These are phyloP conservation scores for Leishmania guyanensis DNA, from an alignment of 208 protist genomes.

Conservation along the genomic window DNA sequence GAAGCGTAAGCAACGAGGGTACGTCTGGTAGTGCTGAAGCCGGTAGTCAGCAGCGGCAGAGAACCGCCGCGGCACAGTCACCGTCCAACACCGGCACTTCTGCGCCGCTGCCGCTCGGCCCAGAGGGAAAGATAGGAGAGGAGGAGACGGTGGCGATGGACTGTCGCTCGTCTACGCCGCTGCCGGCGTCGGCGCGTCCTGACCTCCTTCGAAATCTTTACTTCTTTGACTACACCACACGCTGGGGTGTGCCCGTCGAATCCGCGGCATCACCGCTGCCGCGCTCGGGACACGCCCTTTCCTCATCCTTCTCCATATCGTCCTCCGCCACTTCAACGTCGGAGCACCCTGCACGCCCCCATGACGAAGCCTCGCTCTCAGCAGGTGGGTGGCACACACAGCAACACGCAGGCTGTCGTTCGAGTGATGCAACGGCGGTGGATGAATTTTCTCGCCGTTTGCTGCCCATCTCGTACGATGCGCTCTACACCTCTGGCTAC, in stretches of 20 bases:
- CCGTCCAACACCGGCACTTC: neutral
- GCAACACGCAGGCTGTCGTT: neutral
- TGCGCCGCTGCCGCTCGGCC: neutral
- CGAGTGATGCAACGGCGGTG: neutral
- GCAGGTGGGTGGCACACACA: neutral
- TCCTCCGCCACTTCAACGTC: neutral
- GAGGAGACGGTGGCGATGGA: neutral
- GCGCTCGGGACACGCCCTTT: neutral
- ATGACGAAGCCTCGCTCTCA: neutral
- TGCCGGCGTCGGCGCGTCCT: neutral
- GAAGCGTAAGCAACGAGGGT: neutral
- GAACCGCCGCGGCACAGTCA: neutral
- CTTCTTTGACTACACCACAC: slow-evolving; percentile 30
- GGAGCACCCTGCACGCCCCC: neutral
- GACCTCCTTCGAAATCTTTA: slow-evolving; percentile 2
- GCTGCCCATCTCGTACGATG: slow-evolving; percentile 44
- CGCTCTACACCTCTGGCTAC: slow-evolving; percentile 44
- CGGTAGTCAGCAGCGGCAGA: neutral
- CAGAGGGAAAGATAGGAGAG: neutral
- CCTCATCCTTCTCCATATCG: neutral
- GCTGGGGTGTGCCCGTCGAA: neutral
- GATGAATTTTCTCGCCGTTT: slow-evolving; percentile 32
- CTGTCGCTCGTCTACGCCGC: neutral
- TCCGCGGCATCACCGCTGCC: neutral
- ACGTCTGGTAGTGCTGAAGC: neutral